Base-by-base conservation (phyloP, 768 basidiomycete species). In the Xerocomus spinulosus region DNA sequence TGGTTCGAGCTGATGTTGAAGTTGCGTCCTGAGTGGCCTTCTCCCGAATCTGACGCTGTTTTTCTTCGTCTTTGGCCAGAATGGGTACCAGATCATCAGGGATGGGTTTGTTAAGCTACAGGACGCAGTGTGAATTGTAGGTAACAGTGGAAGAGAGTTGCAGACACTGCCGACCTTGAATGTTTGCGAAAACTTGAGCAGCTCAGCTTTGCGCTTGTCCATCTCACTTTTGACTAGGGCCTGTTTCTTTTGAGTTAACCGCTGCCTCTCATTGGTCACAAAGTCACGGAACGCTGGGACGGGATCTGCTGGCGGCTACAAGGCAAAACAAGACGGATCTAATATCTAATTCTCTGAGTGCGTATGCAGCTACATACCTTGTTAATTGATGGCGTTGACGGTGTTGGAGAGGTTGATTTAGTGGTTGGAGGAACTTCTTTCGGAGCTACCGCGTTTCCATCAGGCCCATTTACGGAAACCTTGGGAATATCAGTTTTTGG, bases 21-120 rank as follows among this genome's bases (percentile, higher is more conserved):
- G 75, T 55, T 3, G 89, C 86, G 52, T 92, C 89, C 42, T 76
- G 72, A 36, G 66, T 70, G 15, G 87, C 79, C 66, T 87, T 93
- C 67, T 89, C 89, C 49, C 77, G 76, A 65, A 96, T 94, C 41
- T 72, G 76, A 51, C 81, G 80, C 60, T 94, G 91, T 70, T 90
- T 95, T 44, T 87, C 86, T 66, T 91, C 90, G 60, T 95, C 91
- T 70, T 96, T 97, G 34, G 95, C 86, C 20, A 97, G 72, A 60
- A 97, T 93, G 3, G 87, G 79, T 15, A 97, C 86, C 43, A 98
- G 79, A 62, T 98, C 95, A 24, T 92, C 89, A 13, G 95, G 94
- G 54, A 98, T 93, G 15, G 91, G 92, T 64, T 92, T 87, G 64
- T 94, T 95, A 42, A 95, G 80, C 91, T 94, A 55, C 12, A 42